Conservation (phyloP, 495 filamentous ascomycete genomes). For the Trichodelitschia bisporula region DNA sequence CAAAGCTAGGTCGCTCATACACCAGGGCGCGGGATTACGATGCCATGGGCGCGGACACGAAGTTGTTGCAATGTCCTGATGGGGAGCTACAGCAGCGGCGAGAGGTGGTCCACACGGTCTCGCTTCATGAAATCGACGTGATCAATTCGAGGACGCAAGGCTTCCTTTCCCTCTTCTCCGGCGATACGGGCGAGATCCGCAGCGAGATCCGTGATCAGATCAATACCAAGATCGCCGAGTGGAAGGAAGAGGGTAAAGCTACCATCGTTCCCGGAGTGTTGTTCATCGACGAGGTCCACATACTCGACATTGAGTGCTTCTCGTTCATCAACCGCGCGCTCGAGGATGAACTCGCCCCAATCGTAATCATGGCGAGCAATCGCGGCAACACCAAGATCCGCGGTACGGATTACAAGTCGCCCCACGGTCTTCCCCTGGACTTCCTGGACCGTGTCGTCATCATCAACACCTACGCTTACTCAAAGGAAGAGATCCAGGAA, state of each 20-base stretch:
- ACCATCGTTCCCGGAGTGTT: slow-evolving; percentile 93
- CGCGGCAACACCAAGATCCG: slow-evolving; percentile 76
- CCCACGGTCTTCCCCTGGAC: slow-evolving; percentile 83
- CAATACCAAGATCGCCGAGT: slow-evolving; percentile 92
- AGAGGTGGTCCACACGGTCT: slow-evolving; percentile 91
- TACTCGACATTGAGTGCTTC: slow-evolving; percentile 98
- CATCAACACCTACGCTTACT: slow-evolving; percentile 84
- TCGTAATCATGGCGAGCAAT: slow-evolving; percentile 99
- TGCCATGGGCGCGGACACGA: slow-evolving; percentile 95
- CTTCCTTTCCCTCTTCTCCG: slow-evolving; percentile 86
- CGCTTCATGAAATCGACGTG: slow-evolving; percentile 93
- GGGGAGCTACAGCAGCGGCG: slow-evolving; percentile 93
- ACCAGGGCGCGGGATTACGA: slow-evolving; percentile 92
- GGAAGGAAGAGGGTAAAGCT: slow-evolving; percentile 97
- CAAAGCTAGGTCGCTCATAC: slow-evolving; percentile 82
- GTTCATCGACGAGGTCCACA: slow-evolving; percentile 98
- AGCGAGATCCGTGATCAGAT: slow-evolving; percentile 96
- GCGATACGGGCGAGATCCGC: slow-evolving; percentile 93
- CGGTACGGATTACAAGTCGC: slow-evolving; percentile 74
- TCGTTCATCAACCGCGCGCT: slow-evolving; percentile 94
- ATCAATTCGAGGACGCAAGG: slow-evolving; percentile 97
- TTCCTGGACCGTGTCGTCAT: slow-evolving; percentile 94
- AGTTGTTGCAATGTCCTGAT: slow-evolving; percentile 95
- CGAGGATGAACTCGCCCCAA: slow-evolving; percentile 78
- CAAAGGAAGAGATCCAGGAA: slow-evolving; percentile 59